Conservation (phyloP, 768 basidiomycete genomes). For the Panaeolus papilionaceus region DNA sequence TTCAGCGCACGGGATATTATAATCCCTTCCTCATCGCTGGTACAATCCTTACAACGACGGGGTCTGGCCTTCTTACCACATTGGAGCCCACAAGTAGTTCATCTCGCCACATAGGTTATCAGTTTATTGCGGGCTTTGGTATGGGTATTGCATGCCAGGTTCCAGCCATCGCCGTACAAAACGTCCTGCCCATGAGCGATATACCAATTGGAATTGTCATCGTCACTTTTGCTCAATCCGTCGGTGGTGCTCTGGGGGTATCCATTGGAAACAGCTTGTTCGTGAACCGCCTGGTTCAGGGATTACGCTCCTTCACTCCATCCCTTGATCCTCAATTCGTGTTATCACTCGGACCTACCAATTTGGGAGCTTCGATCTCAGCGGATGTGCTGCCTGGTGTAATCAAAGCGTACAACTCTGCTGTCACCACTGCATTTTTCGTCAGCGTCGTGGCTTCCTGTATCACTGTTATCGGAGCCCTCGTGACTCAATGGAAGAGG, state of each 20-base stretch:
- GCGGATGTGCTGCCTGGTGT: neutral
- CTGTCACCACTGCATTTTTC: neutral
- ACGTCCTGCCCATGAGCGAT: constrained; percentile 18
- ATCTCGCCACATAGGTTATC: constrained; percentile 16
- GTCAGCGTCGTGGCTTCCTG: neutral
- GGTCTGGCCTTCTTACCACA: constrained; percentile 16
- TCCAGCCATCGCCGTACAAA: constrained; percentile 16
- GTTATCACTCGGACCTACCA: constrained; percentile 14
- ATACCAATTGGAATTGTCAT: constrained; percentile 18
- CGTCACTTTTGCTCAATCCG: constrained; percentile 18
- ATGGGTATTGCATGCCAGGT: constrained; percentile 17
- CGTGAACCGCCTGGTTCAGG: constrained; percentile 12
- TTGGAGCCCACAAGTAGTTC: neutral
- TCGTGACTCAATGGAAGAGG: neutral
- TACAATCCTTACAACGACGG: constrained; percentile 10
- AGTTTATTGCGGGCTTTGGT: constrained; percentile 16
- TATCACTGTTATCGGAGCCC: neutral
- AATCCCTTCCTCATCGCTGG: constrained; percentile 18
- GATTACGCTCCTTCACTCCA: constrained; percentile 5
- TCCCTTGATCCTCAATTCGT: constrained; percentile 13
- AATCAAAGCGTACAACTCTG: neutral
- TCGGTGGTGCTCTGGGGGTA: constrained; percentile 18
- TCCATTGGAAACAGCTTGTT: constrained; percentile 18
- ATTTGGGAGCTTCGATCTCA: neutral
- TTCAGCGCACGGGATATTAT: constrained; percentile 18